Base-by-base conservation (phyloP, 306 rosid genomes). In the Echinosophora koreensis region DNA sequence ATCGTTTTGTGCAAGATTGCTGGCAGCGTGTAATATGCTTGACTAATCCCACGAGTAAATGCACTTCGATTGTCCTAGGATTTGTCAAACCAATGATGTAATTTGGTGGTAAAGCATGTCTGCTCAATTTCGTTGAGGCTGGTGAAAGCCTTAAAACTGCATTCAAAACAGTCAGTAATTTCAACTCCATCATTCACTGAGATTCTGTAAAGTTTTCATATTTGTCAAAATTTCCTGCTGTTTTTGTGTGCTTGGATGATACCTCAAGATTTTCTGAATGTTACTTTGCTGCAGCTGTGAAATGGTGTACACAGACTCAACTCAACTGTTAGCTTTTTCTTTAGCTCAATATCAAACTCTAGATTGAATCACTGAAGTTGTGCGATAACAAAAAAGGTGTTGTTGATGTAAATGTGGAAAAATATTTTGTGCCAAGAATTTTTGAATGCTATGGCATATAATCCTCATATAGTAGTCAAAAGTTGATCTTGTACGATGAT, bases 241-340 rank as follows among this genome's bases (percentile, higher is more conserved):
- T 18, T 56, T 38, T 51, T 14, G 13, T 13, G 64, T 17, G 57
- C 42, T 64, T 70, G 50, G 17, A 2, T 71, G 68, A 50, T 70
- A 3, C 32, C 22, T 37, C 28, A 62, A 62, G 13, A 47, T 47
- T 47, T 35, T 47, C 15, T 54, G 18, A 28, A 55, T 13, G 65
- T 39, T 71, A 56, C 32, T 62, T 38, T 76, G 17, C 42, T 32
- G 27, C 50, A 17, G 18, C 5, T 34, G 6, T 35, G 41, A 39
- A 38, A 34, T 34, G 35, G 28, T n/a, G 44, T 44, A 35, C 4
- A 5, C 41, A 35, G 52, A 30, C 28, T 62, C 71, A 55, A 18
- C 34, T 8, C 71, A 55, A 18, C 35, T 8, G 62, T 15, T 27
- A 22, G 35, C 62, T 3, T 22, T 56, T 8, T 56, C 12, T 12